A percentile compares a stretch with the other conserved stretches of the same genome.
phyloP scores from a whole-genome alignment of 2,329 filamentous ascomycete genomes.

The Colletotrichum coccodes region DNA sequence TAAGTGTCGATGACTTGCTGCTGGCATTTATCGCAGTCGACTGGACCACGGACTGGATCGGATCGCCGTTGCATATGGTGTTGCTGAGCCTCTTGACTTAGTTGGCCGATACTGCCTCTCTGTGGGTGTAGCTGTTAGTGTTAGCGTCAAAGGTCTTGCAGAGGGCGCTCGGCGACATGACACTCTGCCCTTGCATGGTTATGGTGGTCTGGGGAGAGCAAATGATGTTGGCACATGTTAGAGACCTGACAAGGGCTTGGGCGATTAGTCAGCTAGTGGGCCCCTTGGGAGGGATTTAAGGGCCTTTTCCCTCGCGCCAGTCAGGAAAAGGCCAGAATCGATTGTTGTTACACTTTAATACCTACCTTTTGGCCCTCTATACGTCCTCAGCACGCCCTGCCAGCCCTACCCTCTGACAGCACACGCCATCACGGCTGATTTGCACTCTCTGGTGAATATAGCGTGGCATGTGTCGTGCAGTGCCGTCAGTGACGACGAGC shows the following conservation, averaged over 20 bases:
- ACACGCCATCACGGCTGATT: constrained; percentile 44
- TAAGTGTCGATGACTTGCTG: constrained; percentile 47
- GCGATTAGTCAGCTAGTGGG: too few species aligned
- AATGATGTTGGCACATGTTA: constrained; percentile 44
- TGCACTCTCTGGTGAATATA: constrained; percentile 39
- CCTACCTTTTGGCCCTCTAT: too few species aligned
- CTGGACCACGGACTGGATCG: constrained; percentile 41
- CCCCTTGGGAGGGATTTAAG: too few species aligned
- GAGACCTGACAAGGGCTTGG: too few species aligned
- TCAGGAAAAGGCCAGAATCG: too few species aligned
- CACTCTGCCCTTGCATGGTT: constrained; percentile 34
- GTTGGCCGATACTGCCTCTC: constrained; percentile 49
- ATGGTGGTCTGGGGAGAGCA: background rate
- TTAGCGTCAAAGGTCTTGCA: constrained; percentile 47
- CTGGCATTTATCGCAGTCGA: constrained; percentile 44
- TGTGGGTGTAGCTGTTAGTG: constrained; percentile 56
- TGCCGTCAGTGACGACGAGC: constrained; percentile 42
- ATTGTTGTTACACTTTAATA: too few species aligned
- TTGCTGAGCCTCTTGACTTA: constrained; percentile 51
- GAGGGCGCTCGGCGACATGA: constrained; percentile 38
- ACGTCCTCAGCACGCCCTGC: too few species aligned
- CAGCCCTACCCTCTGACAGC: too few species aligned
- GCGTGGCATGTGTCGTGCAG: constrained; percentile 44
- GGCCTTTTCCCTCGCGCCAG: too few species aligned
- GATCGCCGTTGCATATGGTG: constrained; percentile 50